Evolutionary conservation across 768 basidiomycete genomes (phyloP), one percentile per base, ranked within the genome.

Genomic region (Lactifluus echinatus): DNA sequence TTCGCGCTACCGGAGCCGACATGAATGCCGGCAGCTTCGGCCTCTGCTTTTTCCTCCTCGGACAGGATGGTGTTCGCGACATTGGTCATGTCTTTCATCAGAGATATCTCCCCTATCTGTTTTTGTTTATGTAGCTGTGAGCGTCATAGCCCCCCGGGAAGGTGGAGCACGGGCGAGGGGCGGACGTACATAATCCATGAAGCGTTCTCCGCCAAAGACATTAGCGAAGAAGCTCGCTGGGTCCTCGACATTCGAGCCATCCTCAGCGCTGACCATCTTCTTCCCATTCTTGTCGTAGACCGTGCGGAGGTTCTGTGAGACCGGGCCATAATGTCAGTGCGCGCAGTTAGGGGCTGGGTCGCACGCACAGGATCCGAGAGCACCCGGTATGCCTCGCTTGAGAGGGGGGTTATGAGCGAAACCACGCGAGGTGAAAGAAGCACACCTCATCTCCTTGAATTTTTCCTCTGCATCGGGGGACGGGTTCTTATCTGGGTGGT

Each of bases 271-370:
- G 56, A 79, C 90, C 81, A 88, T 90, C 49, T 83, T 80, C 72
- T 89, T 91, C 43, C 96, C 96, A 74, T 95, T 87, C 75, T 92
- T 93, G 71, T 99, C 93, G 67, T 99, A 99, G 21, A 93, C 87
- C 0, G 82, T 81, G 44, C 95, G 82, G 43, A 87, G 70, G 74
- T 98, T 90, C 80, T 89, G 67, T 33, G 1, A 36, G 34, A 45
- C 17, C n/a, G n/a, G n/a, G 29, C 6, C 57, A 46, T 60, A 65
- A 2, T 37, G 23, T 19, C 15, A 33, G 51, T 23, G 21, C n/a
- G 11, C 1, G 19, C 36, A 4, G 8, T 26, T 24, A 29, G 24
- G 36, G 23, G 37, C 8, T 3, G 3, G 8, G 31, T 31, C 8
- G 52, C 36, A 58, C 45, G 58, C 37, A 90, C 89, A 62, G 88